A percentile compares a stretch with the other conserved stretches of the same genome.
phyloP scores from a whole-genome alignment of 495 filamentous ascomycete species.

The Hyphodiscus hymeniophilus region DNA sequence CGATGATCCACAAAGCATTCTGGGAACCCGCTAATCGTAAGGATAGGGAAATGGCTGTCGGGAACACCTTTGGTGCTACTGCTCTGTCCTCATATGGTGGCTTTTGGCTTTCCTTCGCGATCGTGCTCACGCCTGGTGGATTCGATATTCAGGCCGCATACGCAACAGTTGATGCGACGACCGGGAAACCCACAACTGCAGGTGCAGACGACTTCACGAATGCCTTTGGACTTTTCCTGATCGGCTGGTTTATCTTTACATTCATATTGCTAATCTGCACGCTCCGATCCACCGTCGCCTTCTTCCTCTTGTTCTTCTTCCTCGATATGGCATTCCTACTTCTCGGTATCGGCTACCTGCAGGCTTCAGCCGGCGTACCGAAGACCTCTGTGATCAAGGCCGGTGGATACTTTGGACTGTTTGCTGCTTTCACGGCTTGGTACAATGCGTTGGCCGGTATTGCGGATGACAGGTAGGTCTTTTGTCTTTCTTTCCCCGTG shows the following conservation, averaged over 20 bases:
- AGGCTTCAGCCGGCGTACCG: conserved; percentile 33
- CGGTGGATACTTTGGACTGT: conserved; percentile 78
- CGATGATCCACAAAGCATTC: neutral
- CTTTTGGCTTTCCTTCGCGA: conserved; percentile 91
- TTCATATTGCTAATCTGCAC: conserved; percentile 81
- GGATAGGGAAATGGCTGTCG: conserved; percentile 91
- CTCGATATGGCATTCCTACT: conserved; percentile 90
- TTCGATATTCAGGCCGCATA: conserved; percentile 51
- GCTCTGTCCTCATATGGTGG: conserved; percentile 94
- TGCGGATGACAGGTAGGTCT: conserved; percentile 69
- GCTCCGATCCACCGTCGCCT: conserved; percentile 86
- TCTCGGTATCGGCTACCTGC: conserved; percentile 68
- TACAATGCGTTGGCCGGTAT: conserved; percentile 97
- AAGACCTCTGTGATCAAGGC: conserved; percentile 56
- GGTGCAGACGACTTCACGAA: conserved; percentile 31
- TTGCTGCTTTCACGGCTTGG: conserved; percentile 85
- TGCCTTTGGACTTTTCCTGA: conserved; percentile 78
- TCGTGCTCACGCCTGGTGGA: conserved; percentile 77
- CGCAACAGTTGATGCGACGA: conserved; percentile 11
- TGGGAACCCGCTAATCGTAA: conserved; percentile 31
- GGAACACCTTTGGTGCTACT: conserved; percentile 96
- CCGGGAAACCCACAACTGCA: conserved; percentile 10
- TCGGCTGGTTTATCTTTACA: conserved; percentile 99
- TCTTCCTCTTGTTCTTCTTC: conserved; percentile 91
- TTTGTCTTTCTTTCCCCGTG: no score